A percentile compares a stretch with the other conserved stretches of the same genome.
Evolutionary conservation across 2,329 filamentous ascomycete genomes (phyloP).

Genomic region (Epichloe typhina): DNA sequence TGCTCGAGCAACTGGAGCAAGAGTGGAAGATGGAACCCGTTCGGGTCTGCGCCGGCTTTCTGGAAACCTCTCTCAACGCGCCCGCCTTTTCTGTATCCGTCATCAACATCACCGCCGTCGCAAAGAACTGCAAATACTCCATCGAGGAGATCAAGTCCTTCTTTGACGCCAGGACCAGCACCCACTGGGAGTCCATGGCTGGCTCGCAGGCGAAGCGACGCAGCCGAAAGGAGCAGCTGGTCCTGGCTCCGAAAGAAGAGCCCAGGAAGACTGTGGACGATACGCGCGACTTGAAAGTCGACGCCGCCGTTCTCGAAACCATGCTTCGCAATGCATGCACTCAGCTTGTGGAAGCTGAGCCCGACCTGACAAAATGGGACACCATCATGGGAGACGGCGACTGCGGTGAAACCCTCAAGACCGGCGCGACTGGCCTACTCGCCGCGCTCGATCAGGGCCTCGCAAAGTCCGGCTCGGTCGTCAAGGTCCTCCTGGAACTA

Average conservation of each 20-base stretch:
- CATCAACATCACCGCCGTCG: slow-evolving; percentile 41
- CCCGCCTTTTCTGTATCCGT: slow-evolving; percentile 58
- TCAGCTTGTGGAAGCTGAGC: slow-evolving; percentile 43
- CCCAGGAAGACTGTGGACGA: slow-evolving; percentile 25
- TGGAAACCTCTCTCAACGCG: slow-evolving; percentile 61
- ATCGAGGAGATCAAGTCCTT: slow-evolving; percentile 44
- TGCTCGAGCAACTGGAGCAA: slow-evolving; percentile 33
- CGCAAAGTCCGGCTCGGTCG: slow-evolving; percentile 28
- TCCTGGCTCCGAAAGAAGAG: slow-evolving; percentile 21
- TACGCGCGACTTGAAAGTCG: slow-evolving; percentile 32
- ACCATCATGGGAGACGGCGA: slow-evolving; percentile 53
- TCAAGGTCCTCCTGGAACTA: slow-evolving; percentile 32
- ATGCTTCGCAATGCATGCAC: slow-evolving; percentile 42
- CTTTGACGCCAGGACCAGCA: slow-evolving; percentile 51
- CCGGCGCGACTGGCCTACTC: slow-evolving; percentile 34
- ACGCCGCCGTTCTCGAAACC: slow-evolving; percentile 36
- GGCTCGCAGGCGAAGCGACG: slow-evolving; percentile 28
- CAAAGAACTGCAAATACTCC: slow-evolving; percentile 31
- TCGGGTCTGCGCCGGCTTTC: slow-evolving; percentile 47
- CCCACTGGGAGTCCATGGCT: slow-evolving; percentile 38
- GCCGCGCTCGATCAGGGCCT: slow-evolving; percentile 32
- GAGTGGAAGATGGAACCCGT: slow-evolving; percentile 36
- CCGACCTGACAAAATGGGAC: slow-evolving; percentile 50
- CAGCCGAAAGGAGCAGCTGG: slow-evolving; percentile 29
- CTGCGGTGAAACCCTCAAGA: slow-evolving; percentile 49